phyloP scores from a whole-genome alignment of 257 asterid genomes.

The Penstemon barbatus region DNA sequence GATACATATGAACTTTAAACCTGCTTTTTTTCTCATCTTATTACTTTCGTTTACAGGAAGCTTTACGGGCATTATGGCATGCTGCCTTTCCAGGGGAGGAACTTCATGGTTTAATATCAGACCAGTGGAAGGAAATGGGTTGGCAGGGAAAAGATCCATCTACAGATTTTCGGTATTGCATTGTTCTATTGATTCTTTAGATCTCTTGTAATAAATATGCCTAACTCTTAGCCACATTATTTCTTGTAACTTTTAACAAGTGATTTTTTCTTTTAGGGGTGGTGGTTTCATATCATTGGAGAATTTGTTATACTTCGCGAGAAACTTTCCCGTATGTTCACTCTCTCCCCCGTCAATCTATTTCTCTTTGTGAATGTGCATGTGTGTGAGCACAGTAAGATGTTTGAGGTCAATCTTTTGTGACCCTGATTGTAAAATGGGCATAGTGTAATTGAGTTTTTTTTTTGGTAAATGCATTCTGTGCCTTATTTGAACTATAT shows the following conservation, averaged over 20 bases:
- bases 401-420: no score
- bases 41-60: slow-evolving; percentile 53
- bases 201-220: slow-evolving; percentile 21
- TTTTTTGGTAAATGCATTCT: no score
- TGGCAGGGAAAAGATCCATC: slow-evolving; percentile 99
- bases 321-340: slow-evolving; percentile 77
- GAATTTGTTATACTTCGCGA: slow-evolving; percentile 81
- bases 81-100: slow-evolving; percentile 90
- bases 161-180: slow-evolving; percentile 85
- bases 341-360: slow-evolving; percentile 23
- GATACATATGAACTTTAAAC: slow-evolving; percentile 10
- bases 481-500: no score
- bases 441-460: no score
- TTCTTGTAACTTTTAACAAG: slow-evolving; percentile 21
- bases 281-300: slow-evolving; percentile 97
- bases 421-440: no score
- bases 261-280: slow-evolving; percentile 58
- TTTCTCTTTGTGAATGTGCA: not conserved
- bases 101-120: slow-evolving; percentile 82
- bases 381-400: not conserved
- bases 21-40: slow-evolving; percentile 20
- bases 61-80: slow-evolving; percentile 79
- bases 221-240: not conserved
- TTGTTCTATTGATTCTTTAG: slow-evolving; percentile 19
- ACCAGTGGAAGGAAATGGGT: slow-evolving; percentile 99